phyloP scores from a whole-genome alignment of 2,329 filamentous ascomycete species.

The Aureobasidium mangrovei region DNA sequence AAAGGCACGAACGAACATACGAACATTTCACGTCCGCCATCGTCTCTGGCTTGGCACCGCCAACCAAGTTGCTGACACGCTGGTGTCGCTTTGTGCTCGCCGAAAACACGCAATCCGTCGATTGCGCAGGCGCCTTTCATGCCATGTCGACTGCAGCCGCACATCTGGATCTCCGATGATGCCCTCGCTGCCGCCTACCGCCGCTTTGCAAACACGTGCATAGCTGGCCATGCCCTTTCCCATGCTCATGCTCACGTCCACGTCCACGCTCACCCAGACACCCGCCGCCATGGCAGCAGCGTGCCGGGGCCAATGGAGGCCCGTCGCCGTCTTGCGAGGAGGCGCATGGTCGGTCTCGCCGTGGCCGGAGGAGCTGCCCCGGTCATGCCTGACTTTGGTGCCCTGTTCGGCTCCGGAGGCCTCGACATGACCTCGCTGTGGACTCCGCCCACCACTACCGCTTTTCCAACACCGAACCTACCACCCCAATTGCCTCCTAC shows the following conservation, averaged over 20 bases:
- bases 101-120: background rate
- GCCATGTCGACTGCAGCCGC: slow-evolving; percentile 20
- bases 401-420: slow-evolving; percentile 22
- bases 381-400: slow-evolving; percentile 21
- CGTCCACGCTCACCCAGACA: background rate
- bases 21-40: slow-evolving; percentile 8
- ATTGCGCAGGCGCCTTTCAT: slow-evolving; percentile 9
- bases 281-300: slow-evolving; percentile 49
- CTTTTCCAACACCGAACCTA: background rate
- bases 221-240: slow-evolving; percentile 24
- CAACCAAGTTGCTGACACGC: background rate
- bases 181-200: slow-evolving; percentile 43
- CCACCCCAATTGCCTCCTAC: background rate
- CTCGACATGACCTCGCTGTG: slow-evolving; percentile 7
- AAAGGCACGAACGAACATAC: background rate
- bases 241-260: no score
- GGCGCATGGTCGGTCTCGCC: slow-evolving; percentile 45
- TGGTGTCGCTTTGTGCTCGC: background rate
- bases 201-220: slow-evolving; percentile 41
- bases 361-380: slow-evolving; percentile 19
- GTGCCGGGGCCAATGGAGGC: slow-evolving; percentile 57
- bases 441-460: background rate
- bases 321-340: slow-evolving; percentile 45
- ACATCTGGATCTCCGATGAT: slow-evolving; percentile 53
- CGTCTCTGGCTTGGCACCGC: slow-evolving; percentile 5